Conservation (phyloP, 495 filamentous ascomycete species). For the Podospora bellae-mahoneyi region DNA sequence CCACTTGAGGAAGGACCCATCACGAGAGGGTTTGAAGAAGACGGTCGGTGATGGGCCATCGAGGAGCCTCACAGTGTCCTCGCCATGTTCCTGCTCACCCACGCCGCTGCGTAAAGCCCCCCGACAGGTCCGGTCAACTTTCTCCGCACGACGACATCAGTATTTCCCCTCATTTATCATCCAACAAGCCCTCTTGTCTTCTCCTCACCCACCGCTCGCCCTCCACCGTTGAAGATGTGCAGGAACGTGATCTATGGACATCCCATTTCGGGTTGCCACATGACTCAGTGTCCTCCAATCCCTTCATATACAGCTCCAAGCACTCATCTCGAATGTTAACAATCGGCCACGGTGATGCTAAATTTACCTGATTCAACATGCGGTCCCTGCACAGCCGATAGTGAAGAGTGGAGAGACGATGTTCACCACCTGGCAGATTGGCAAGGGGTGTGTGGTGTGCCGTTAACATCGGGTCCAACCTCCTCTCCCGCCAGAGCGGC, state of each 20-base stretch:
- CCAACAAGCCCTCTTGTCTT: background rate
- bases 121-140: background rate
- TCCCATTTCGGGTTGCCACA: background rate
- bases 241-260: background rate
- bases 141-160: slow-evolving; percentile 2
- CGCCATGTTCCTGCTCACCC: background rate
- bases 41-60: background rate
- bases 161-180: background rate
- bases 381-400: background rate
- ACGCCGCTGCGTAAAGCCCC: background rate
- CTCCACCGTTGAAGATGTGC: background rate
- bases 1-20: background rate
- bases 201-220: background rate
- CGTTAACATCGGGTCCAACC: background rate
- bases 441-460: background rate
- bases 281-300: background rate
- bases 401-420: slow-evolving; percentile 7
- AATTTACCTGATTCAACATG: background rate
- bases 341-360: background rate
- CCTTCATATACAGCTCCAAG: background rate
- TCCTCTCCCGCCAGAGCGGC: background rate
- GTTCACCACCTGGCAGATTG: background rate
- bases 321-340: background rate
- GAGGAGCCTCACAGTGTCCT: background rate
- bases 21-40: background rate